Evolutionary conservation across 768 basidiomycete genomes (phyloP), one percentile per base, ranked within the genome.

Genomic region (Grammothele lineata): DNA sequence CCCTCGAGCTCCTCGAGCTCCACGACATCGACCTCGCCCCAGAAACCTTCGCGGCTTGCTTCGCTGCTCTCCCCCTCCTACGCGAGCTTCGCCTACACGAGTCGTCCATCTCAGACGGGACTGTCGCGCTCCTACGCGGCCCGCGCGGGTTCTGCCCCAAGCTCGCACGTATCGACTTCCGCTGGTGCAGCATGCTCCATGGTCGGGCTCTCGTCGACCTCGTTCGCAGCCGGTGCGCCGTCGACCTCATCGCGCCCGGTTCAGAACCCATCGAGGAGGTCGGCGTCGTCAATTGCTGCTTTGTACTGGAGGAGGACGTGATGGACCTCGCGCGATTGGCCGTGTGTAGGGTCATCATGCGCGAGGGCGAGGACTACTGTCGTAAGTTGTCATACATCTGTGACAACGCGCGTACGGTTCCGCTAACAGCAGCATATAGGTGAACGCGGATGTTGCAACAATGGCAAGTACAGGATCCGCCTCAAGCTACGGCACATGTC

Each of bases 101-200:
- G 54, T 76, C 75, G 47, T 79, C 80, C 37, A 74, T 85, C 48
- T 62, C 75, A 24, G 75, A 80, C 56, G 59, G 62, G 15, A 67
- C 72, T 18, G 47, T 82, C 9, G 50, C 57, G 24, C 53, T 62
- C 24, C 57, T 81, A 35, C 55, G 63, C 35, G 72, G 71, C 2
- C 66, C 67, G 23, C 37, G 32, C 27, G 52, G 50, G n/a, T 55
- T 70, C 12, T 83, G 78, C 48, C 80, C 74, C 21, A 61, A 57
- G 43, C 72, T 83, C 35, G 57, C 60, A 35, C 64, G 65, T 38
- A 58, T 85, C 41, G 78, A 83, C 57, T 60, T 83, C 40, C 72
- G 78, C 22, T 83, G 78, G 80, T 83, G 81, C 55, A 70, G 73
- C 10, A 72, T 78, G 45, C 58, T 84, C 5, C 71, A 69, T 23